Evolutionary conservation across 2,329 filamentous ascomycete species (phyloP).

Genomic region (Alternaria solani): DNA sequence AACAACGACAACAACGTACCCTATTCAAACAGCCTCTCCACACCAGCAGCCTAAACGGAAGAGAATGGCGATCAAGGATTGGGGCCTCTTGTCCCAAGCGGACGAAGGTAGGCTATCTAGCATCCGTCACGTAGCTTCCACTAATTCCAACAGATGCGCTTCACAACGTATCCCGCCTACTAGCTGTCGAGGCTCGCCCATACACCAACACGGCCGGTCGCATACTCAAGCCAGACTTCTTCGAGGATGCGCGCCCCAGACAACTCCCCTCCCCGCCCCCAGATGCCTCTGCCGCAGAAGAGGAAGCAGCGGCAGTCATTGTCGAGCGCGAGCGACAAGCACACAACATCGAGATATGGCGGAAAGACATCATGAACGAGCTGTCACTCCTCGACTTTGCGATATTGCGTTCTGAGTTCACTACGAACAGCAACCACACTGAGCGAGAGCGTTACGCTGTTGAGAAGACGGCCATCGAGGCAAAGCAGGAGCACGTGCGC

Average conservation of each 20-base stretch:
- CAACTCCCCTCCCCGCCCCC: slow-evolving; percentile 72
- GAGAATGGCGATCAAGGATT: slow-evolving; percentile 60
- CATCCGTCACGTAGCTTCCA: not conserved
- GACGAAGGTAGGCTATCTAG: slow-evolving; percentile 63
- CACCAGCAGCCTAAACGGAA: not conserved
- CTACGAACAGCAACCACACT: slow-evolving; percentile 79
- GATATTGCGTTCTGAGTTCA: slow-evolving; percentile 86
- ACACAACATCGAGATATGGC: slow-evolving; percentile 71
- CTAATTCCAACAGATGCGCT: slow-evolving; percentile 69
- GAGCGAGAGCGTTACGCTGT: slow-evolving; percentile 85
- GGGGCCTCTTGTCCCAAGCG: slow-evolving; percentile 74
- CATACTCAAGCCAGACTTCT: slow-evolving; percentile 72
- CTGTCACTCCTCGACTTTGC: slow-evolving; percentile 88
- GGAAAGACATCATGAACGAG: slow-evolving; percentile 85
- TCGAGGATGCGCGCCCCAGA: slow-evolving; percentile 65
- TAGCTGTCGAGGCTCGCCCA: slow-evolving; percentile 90
- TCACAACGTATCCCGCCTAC: slow-evolving; percentile 79
- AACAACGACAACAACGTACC: not conserved
- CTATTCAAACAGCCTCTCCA: not conserved
- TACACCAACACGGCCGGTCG: slow-evolving; percentile 89
- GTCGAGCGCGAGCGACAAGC: slow-evolving; percentile 60
- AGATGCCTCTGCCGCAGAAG: slow-evolving; percentile 60
- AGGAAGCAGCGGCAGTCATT: slow-evolving; percentile 55
- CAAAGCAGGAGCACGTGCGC: slow-evolving; percentile 78
- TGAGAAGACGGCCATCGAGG: slow-evolving; percentile 80